These are phyloP conservation scores for Gigaspora rosea DNA, from an alignment of 192 early-diverging fungal genomes.

Conservation along the genomic window DNA sequence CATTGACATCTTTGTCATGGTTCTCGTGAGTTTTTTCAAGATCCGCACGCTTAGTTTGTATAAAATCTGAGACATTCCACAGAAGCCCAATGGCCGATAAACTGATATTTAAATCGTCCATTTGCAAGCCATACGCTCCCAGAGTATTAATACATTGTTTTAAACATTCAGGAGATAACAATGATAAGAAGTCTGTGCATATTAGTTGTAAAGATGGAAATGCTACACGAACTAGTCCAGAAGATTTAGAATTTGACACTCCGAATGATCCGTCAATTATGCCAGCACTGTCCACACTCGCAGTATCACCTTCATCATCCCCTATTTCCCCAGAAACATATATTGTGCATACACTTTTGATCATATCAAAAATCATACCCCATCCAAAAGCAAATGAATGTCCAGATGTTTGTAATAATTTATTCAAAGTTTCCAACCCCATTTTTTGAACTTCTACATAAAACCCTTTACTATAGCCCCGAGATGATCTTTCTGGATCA, in stretches of 20 bases:
- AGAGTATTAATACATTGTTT: slow-evolving; percentile 81
- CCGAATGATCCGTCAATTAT: slow-evolving; percentile 3
- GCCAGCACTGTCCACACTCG: not conserved
- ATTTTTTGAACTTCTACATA: slow-evolving; percentile 79
- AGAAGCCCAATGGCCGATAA: slow-evolving; percentile 89
- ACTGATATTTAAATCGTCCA: slow-evolving; percentile 92
- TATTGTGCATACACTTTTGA: slow-evolving; percentile 57
- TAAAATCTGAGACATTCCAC: slow-evolving; percentile 91
- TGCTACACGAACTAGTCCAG: slow-evolving; percentile 69
- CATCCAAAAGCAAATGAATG: slow-evolving; percentile 84
- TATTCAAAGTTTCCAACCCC: slow-evolving; percentile 87
- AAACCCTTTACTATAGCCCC: slow-evolving; percentile 38
- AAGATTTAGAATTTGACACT: slow-evolving; percentile 34
- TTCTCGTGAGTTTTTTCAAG: slow-evolving; percentile 41
- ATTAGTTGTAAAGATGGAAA: slow-evolving; percentile 95
- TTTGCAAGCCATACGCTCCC: slow-evolving; percentile 77
- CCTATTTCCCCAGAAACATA: slow-evolving; percentile 16
- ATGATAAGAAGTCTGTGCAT: slow-evolving; percentile 90
- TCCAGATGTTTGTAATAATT: slow-evolving; percentile 86
- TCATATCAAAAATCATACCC: slow-evolving; percentile 88
- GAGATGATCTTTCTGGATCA: slow-evolving; percentile 31
- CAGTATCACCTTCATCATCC: slow-evolving; percentile 17
- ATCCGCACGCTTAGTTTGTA: slow-evolving; percentile 72
- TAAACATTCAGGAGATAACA: slow-evolving; percentile 73
- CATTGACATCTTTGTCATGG: not conserved